These are phyloP conservation scores for Pterocarpus macrocarpus DNA, from an alignment of 306 rosid species.

Conservation along the genomic window DNA sequence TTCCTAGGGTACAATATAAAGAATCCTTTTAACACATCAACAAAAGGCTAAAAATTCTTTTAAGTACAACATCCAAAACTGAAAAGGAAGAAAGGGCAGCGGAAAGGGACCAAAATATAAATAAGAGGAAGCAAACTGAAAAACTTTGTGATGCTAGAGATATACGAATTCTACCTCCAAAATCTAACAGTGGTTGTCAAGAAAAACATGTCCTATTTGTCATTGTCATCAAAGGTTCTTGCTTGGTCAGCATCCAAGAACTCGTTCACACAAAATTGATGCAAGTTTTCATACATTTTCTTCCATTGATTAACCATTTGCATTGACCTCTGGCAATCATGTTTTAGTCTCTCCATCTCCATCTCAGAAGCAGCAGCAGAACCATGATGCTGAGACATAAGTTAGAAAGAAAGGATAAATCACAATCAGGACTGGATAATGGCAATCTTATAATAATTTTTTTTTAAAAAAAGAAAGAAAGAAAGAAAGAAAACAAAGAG, in stretches of 20 bases:
- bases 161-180: no score
- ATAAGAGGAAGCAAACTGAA: no score
- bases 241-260: constrained; percentile 57
- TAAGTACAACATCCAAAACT: no score
- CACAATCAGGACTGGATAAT: constrained; percentile 19
- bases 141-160: no score
- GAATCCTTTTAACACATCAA: no score
- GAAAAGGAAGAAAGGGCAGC: no score
- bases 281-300: constrained; percentile 72
- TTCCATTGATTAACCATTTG: constrained; percentile 72
- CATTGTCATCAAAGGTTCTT: constrained; percentile 47
- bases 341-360: constrained; percentile 75
- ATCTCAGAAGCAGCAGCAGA: constrained; percentile 68
- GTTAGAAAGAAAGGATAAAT: constrained; percentile 33
- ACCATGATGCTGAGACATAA: constrained; percentile 65
- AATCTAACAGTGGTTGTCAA: constrained; percentile 14
- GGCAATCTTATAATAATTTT: neutral
- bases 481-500: neutral
- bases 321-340: constrained; percentile 58
- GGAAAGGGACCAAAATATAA: no score
- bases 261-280: constrained; percentile 69
- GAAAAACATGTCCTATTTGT: constrained; percentile 43
- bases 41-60: no score
- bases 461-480: no score
- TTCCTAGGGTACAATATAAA: no score